Evolutionary conservation across 2,329 filamentous ascomycete species (phyloP).

Genomic region (Stagonosporopsis rhizophila): DNA sequence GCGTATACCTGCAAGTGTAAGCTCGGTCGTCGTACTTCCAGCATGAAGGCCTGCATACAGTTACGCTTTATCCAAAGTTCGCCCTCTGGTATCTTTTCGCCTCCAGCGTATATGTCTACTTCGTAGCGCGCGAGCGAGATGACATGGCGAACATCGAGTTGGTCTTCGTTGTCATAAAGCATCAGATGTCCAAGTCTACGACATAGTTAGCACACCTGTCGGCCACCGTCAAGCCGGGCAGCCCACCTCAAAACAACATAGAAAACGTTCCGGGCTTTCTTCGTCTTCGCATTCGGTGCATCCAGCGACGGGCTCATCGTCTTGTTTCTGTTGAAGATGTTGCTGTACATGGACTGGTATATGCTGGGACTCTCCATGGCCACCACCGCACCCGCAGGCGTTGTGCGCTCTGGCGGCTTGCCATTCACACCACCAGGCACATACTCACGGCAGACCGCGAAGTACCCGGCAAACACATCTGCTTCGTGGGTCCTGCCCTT

Average conservation of each 20-base stretch:
- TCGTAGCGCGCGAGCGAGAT: slow-evolving; percentile 89
- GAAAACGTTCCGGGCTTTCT: slow-evolving; percentile 83
- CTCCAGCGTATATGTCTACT: slow-evolving; percentile 84
- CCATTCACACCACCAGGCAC: slow-evolving; percentile 90
- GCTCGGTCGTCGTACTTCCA: neutral
- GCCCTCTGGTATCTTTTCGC: slow-evolving; percentile 79
- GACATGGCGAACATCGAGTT: slow-evolving; percentile 94
- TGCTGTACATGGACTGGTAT: slow-evolving; percentile 97
- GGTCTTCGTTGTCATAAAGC: slow-evolving; percentile 95
- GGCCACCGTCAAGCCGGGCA: too few species aligned
- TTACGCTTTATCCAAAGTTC: slow-evolving; percentile 97
- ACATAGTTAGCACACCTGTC: slow-evolving; percentile 17
- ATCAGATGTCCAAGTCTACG: slow-evolving; percentile 80
- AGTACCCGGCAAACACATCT: slow-evolving; percentile 88
- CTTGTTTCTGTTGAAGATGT: slow-evolving; percentile 80
- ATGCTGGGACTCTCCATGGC: slow-evolving; percentile 87
- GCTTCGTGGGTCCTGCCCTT: slow-evolving; percentile 61
- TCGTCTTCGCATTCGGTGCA: slow-evolving; percentile 59
- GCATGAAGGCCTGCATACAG: slow-evolving; percentile 54
- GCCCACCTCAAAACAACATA: slow-evolving; percentile 85
- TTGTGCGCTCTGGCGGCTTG: slow-evolving; percentile 86
- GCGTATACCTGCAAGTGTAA: slow-evolving; percentile 61
- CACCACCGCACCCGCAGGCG: slow-evolving; percentile 79
- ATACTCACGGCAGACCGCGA: slow-evolving; percentile 93
- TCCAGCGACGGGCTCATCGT: slow-evolving; percentile 66